phyloP scores from a whole-genome alignment of 192 early-diverging fungal genomes.

The Chytriomyces sp. region DNA sequence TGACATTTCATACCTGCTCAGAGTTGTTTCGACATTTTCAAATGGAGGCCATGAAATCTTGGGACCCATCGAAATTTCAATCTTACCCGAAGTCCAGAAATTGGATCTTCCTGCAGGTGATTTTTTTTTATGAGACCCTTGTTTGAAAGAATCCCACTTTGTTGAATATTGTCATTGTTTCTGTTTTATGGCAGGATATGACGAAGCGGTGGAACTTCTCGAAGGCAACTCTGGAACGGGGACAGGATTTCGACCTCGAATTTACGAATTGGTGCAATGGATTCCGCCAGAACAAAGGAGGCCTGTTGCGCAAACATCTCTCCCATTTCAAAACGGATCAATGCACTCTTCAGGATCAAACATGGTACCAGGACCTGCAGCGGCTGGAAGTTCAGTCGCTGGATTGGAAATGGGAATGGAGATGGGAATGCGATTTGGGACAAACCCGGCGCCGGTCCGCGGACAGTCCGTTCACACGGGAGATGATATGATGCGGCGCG shows the following conservation, averaged over 20 bases:
- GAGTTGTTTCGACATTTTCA: constrained; percentile 12
- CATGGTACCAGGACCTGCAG: no score
- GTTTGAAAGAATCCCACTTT: not conserved
- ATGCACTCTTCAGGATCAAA: no score
- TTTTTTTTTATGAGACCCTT: not conserved
- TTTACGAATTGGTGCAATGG: constrained; percentile 9
- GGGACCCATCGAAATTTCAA: constrained; percentile 18
- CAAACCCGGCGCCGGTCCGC: no score
- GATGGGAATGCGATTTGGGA: no score
- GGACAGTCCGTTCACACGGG: no score
- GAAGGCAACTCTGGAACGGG: not conserved
- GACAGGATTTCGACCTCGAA: constrained; percentile 18
- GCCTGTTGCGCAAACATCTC: not conserved
- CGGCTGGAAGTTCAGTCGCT: no score
- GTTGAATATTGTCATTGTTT: not conserved
- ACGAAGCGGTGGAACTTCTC: constrained; percentile 28
- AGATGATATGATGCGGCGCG: not conserved
- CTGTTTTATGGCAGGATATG: not conserved
- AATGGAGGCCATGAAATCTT: constrained; percentile 17
- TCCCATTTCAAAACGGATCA: not conserved
- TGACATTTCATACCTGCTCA: constrained; percentile 21
- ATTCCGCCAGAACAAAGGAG: not conserved
- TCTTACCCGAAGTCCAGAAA: constrained; percentile 27
- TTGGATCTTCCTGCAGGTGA: constrained; percentile 2
- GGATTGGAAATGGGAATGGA: no score